Conservation (phyloP, 495 filamentous ascomycete species). For the Staphylotrichum tortipilum region DNA sequence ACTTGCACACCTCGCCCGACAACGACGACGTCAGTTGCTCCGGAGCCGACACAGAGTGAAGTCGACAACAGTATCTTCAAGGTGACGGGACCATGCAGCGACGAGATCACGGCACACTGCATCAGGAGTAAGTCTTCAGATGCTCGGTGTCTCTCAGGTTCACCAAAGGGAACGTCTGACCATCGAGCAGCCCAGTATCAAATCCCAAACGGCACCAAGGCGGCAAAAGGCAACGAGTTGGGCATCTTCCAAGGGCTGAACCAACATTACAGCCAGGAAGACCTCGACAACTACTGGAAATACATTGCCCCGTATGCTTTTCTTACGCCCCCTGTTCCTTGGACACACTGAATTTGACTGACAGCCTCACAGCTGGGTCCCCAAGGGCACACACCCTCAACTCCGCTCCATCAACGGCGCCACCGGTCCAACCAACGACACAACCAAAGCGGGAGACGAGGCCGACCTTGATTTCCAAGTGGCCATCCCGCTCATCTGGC, state of each 20-base stretch:
- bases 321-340: neutral
- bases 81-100: constrained; percentile 18
- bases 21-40: too few species aligned
- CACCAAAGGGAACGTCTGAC: too few species aligned
- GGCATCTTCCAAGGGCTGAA: constrained; percentile 27
- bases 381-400: constrained; percentile 28
- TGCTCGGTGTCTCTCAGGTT: too few species aligned
- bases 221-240: constrained; percentile 26
- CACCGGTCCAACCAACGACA: constrained; percentile 23
- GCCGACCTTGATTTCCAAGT: constrained; percentile 30
- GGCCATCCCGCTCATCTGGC: constrained; percentile 41
- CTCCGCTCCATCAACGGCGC: constrained; percentile 33
- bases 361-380: constrained; percentile 21
- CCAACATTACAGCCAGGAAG: constrained; percentile 40
- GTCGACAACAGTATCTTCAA: constrained; percentile 9
- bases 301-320: constrained; percentile 30
- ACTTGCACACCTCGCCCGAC: constrained; percentile 10
- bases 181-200: constrained; percentile 27
- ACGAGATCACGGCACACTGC: constrained; percentile 26
- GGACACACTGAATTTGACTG: neutral
- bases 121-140: constrained; percentile 24
- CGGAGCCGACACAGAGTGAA: too few species aligned
- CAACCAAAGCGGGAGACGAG: constrained; percentile 24
- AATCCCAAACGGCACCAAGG: constrained; percentile 21
- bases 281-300: constrained; percentile 53